A percentile compares a stretch with the other conserved stretches of the same genome.
Conservation (phyloP, 768 basidiomycete genomes). For the Crepidotus variabilis region DNA sequence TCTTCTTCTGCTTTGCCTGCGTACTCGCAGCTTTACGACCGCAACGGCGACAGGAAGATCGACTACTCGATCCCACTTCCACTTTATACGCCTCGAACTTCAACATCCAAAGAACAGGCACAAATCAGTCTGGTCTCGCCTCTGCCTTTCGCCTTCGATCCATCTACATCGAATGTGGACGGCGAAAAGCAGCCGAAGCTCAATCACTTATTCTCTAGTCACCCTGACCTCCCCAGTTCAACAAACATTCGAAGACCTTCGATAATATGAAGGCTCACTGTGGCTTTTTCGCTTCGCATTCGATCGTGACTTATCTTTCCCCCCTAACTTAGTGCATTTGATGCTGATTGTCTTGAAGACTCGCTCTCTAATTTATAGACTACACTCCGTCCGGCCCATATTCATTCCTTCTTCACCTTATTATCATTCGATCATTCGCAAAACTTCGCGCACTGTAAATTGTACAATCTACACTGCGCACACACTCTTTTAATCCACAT, state of each 20-base stretch:
- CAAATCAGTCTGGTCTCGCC: neutral
- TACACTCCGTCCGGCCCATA: neutral
- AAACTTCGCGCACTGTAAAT: neutral
- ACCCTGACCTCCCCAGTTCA: neutral
- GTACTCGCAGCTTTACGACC: constrained; percentile 75
- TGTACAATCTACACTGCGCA: neutral
- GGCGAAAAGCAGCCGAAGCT: no score
- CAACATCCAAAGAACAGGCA: neutral
- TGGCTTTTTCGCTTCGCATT: neutral
- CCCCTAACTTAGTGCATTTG: neutral
- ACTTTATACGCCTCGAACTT: constrained; percentile 45
- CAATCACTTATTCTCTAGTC: neutral
- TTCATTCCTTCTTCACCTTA: neutral
- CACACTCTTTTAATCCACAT: neutral
- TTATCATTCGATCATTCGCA: neutral
- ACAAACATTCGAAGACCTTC: neutral
- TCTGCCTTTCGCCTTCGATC: neutral
- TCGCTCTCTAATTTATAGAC: neutral
- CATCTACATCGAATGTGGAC: neutral
- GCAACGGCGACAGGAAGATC: constrained; percentile 69
- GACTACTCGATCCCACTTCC: constrained; percentile 66
- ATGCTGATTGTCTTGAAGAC: neutral
- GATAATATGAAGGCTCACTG: neutral
- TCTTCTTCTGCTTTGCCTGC: constrained; percentile 47
- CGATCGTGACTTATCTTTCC: neutral